Evolutionary conservation across 305 asterid species (phyloP).

Genomic region (Rubia occidens): DNA sequence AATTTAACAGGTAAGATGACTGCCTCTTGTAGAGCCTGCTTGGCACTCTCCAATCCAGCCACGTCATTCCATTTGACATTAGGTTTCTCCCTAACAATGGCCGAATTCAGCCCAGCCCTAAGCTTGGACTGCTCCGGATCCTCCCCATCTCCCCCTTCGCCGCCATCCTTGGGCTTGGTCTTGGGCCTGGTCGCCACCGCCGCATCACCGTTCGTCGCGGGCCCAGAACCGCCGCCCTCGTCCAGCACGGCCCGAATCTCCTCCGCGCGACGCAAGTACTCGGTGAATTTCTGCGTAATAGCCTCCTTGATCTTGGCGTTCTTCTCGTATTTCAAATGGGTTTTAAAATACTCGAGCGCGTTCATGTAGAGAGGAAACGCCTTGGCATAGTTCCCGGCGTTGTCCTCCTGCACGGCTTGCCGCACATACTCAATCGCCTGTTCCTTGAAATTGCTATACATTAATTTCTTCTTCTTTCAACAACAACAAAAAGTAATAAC

Average conservation of each 20-base stretch:
- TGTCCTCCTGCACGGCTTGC: constrained; percentile 88
- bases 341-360: constrained; percentile 83
- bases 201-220: constrained; percentile 62
- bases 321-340: constrained; percentile 92
- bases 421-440: constrained; percentile 92
- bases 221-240: constrained; percentile 81
- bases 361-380: constrained; percentile 91
- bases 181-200: constrained; percentile 78
- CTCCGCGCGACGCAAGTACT: constrained; percentile 90
- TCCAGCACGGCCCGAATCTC: constrained; percentile 85
- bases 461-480: constrained; percentile 13
- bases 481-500: not conserved
- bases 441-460: constrained; percentile 97
- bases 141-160: constrained; percentile 63
- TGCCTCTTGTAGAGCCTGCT: constrained; percentile 91
- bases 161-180: constrained; percentile 68
- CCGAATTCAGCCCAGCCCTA: constrained; percentile 73
- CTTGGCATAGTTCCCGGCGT: constrained; percentile 78
- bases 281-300: constrained; percentile 88
- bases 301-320: constrained; percentile 93
- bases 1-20: constrained; percentile 93
- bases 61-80: constrained; percentile 95
- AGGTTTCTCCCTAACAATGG: constrained; percentile 82
- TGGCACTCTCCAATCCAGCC: constrained; percentile 94
- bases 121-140: constrained; percentile 80